phyloP scores from a whole-genome alignment of 805 yeast species.

The Komagataella pseudopastoris region DNA sequence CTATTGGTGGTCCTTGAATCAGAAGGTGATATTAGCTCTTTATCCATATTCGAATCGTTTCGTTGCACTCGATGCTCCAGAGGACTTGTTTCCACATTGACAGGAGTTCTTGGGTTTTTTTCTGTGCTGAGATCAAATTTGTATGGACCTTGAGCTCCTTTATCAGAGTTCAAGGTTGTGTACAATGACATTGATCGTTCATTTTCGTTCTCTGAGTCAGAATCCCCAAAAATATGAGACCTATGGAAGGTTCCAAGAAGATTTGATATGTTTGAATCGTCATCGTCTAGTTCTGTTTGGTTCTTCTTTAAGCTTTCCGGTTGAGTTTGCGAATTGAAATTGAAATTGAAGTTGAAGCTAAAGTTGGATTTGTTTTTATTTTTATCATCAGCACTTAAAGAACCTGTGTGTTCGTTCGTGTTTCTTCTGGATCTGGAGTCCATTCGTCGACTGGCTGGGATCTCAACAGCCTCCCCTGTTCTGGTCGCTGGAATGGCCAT shows the following conservation, averaged over 20 bases:
- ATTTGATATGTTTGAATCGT: neutral
- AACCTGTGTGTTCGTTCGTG: neutral
- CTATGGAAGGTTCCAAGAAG: neutral
- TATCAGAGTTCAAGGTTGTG: slow-evolving; percentile 31
- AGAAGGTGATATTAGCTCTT: neutral
- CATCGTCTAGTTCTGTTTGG: neutral
- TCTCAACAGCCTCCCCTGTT: slow-evolving; percentile 68
- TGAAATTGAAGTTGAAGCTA: neutral
- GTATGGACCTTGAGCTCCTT: slow-evolving; percentile 2
- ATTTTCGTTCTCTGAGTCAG: slow-evolving; percentile 31
- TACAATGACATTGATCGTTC: slow-evolving; percentile 59
- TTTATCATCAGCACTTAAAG: neutral
- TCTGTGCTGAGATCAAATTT: neutral
- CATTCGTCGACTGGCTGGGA: slow-evolving; percentile 20
- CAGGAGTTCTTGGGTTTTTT: neutral
- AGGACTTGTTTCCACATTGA: neutral
- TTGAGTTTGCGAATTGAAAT: neutral
- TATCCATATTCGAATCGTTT: neutral
- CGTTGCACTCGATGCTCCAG: neutral
- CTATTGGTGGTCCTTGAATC: neutral
- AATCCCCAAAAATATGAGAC: slow-evolving; percentile 7
- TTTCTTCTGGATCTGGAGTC: neutral
- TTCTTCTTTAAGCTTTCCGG: neutral
- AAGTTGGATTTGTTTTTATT: neutral
- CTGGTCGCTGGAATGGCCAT: slow-evolving; percentile 78